A percentile compares a stretch with the other conserved stretches of the same genome.
phyloP scores from a whole-genome alignment of 441 rosid genomes.

The Populus hybrid region DNA sequence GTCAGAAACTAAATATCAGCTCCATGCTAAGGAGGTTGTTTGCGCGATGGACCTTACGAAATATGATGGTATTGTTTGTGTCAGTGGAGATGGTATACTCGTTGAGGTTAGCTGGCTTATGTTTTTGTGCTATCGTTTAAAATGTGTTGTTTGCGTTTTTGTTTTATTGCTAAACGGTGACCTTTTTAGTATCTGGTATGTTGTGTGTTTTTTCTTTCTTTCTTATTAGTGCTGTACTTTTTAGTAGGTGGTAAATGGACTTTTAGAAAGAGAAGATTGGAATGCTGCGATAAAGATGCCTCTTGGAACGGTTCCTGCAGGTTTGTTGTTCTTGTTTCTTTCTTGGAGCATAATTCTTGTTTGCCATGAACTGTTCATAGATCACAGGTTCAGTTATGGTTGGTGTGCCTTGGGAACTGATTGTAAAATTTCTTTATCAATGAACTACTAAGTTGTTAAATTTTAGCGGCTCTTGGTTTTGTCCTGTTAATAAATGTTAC shows the following conservation, averaged over 20 bases:
- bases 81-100: constrained; percentile 89
- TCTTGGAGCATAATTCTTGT: constrained; percentile 5
- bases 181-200: neutral
- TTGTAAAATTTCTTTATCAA: neutral
- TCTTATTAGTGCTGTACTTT: constrained; percentile 28
- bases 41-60: constrained; percentile 49
- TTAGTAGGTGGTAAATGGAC: constrained; percentile 93
- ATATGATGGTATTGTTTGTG: constrained; percentile 88
- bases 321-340: constrained; percentile 29
- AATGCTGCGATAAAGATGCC: constrained; percentile 68
- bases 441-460: neutral
- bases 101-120: constrained; percentile 62
- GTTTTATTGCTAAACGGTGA: neutral
- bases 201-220: constrained; percentile 1
- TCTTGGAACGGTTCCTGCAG: constrained; percentile 84
- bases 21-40: constrained; percentile 81
- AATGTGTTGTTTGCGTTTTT: neutral
- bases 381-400: neutral
- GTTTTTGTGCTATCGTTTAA: neutral
- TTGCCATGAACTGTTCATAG: neutral
- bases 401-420: neutral
- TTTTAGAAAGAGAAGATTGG: constrained; percentile 88
- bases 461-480: neutral
- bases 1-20: constrained; percentile 70
- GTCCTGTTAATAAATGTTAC: neutral